Evolutionary conservation across 2,329 filamentous ascomycete genomes (phyloP), one percentile per base, ranked within the genome.

Genomic region (Epichloe festucae): DNA sequence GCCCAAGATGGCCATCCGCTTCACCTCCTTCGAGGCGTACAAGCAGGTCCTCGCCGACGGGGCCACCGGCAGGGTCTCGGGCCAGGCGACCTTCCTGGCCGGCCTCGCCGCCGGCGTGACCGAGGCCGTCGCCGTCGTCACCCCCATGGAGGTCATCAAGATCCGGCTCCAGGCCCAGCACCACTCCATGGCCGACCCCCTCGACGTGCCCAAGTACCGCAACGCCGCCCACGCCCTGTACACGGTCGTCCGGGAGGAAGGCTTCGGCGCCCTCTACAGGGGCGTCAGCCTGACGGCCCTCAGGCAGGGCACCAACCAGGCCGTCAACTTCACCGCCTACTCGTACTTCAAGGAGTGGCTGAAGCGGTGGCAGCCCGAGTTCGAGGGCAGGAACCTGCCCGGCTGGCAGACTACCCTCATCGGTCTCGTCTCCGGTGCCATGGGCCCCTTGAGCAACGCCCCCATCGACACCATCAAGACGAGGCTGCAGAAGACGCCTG

Each of bases 391-490:
- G 15, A 81, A 82, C 59, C 74, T 98, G 42, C 91, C 93, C 2
- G 81, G 82, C 50, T 97, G 85, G 71, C 89, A 97, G 72, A 98
- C 93, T 2, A 90, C 89, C 5, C 48, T 91, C 6, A 95, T 97
- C 59, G 93, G 90, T 36, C 77, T 98, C 51, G 84, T 98, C 27
- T 88, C 82, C 50, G 93, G 93, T 59, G 93, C 93, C 55, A 94
- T 98, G 80, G 93, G 1, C 93, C 93, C 5, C 5, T 79, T 98
- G 64, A 93, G 87, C 60, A 98, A 98, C 66, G 93, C 94, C 31
- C 93, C 93, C 21, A 97, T 98, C 65, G 93, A 98, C 65, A 98
- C 93, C 40, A 97, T 98, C 75, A 98, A 98, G 82, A 98, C 93
- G 42, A 77, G 93, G 48, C 72, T 98, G 66, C 93, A 98, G 69